A percentile compares a stretch with the other conserved stretches of the same genome.
Conservation (phyloP, 441 rosid species). For the Gossypium aridum region DNA sequence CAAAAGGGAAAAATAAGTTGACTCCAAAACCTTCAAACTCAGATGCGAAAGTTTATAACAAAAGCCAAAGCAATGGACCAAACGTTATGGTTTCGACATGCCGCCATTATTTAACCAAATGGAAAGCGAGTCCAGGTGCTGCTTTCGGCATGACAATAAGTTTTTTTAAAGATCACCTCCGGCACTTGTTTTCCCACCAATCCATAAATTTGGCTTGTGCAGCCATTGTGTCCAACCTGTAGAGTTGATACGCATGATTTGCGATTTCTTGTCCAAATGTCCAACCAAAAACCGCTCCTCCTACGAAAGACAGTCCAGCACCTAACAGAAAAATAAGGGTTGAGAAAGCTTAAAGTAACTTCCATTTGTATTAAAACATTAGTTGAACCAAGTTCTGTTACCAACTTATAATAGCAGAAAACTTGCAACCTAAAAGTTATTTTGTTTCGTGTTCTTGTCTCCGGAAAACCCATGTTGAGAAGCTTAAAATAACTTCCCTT, state of each 20-base stretch:
- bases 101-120: slow-evolving; percentile 20
- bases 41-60: not conserved
- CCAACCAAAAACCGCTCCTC: slow-evolving; percentile 83
- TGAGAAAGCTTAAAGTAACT: not conserved
- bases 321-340: slow-evolving; percentile 31
- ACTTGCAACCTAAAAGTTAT: not conserved
- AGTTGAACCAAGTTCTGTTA: not conserved
- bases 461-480: not conserved
- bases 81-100: slow-evolving; percentile 13
- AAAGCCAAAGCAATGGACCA: slow-evolving; percentile 3
- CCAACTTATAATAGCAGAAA: not conserved
- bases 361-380: not conserved
- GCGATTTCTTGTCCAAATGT: slow-evolving; percentile 82
- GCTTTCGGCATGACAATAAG: not conserved
- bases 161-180: slow-evolving; percentile 14
- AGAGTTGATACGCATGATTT: slow-evolving; percentile 65
- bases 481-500: not conserved
- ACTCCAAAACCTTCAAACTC: slow-evolving; percentile 1
- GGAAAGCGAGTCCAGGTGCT: slow-evolving; percentile 1
- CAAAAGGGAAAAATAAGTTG: not conserved
- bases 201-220: slow-evolving; percentile 87
- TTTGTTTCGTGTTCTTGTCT: not conserved
- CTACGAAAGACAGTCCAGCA: slow-evolving; percentile 67
- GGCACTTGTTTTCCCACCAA: slow-evolving; percentile 68
- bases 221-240: slow-evolving; percentile 73